phyloP scores from a whole-genome alignment of 2,329 filamentous ascomycete genomes.

The Pestalotiopsis sp. region DNA sequence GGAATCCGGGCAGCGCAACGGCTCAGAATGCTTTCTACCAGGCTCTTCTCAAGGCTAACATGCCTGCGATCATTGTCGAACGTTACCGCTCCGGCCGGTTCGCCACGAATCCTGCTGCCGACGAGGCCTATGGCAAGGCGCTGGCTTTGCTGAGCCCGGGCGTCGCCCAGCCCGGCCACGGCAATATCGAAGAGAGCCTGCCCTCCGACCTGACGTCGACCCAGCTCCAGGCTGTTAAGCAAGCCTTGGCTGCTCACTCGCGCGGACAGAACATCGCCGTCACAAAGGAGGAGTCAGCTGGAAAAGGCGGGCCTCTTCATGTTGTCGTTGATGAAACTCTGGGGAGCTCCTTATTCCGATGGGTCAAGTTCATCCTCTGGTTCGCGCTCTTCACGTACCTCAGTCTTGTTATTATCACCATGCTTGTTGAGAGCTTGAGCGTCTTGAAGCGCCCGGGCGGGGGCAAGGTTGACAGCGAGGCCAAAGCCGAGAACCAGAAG shows the following conservation, averaged over 20 bases:
- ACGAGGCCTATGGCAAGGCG: constrained; percentile 77
- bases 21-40: constrained; percentile 95
- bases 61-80: constrained; percentile 91
- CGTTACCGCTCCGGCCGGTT: constrained; percentile 85
- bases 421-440: constrained; percentile 80
- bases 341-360: constrained; percentile 79
- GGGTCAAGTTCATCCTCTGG: constrained; percentile 81
- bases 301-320: constrained; percentile 84
- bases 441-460: constrained; percentile 77
- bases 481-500: constrained; percentile 88
- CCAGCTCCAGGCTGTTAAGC: constrained; percentile 75
- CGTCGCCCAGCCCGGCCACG: constrained; percentile 29
- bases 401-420: constrained; percentile 74
- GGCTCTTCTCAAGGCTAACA: constrained; percentile 83
- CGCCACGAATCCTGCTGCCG: constrained; percentile 75
- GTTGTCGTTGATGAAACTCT: constrained; percentile 93
- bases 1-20: constrained; percentile 82
- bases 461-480: constrained; percentile 72
- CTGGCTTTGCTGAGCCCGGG: constrained; percentile 45
- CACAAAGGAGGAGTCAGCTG: constrained; percentile 53
- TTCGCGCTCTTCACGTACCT: constrained; percentile 81
- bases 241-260: constrained; percentile 74
- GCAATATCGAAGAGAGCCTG: constrained; percentile 30
- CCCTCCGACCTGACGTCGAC: constrained; percentile 51
- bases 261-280: constrained; percentile 66